Percentiles rank a stretch among this genome's conserved stretches.
Conservation (phyloP, 345 rosid species). For the Salix viminalis region DNA sequence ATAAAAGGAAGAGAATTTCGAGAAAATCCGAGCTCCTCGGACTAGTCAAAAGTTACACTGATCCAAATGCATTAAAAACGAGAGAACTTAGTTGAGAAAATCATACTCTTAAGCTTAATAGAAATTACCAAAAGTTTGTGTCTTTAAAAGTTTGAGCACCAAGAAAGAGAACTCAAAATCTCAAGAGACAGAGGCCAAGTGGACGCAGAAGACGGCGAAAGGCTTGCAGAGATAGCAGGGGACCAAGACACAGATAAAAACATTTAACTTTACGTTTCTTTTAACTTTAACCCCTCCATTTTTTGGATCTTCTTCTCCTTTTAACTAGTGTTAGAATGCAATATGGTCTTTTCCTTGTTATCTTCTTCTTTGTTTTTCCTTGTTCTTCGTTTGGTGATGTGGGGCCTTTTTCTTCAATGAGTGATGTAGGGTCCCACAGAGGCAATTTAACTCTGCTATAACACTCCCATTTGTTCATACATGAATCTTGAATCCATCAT, state of each 20-base stretch:
- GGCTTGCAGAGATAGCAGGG: slow-evolving; percentile 16
- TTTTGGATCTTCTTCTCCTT: not conserved
- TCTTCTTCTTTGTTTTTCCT: not conserved
- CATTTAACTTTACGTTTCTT: not conserved
- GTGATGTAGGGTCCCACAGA: not conserved
- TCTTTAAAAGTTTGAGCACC: slow-evolving; percentile 11
- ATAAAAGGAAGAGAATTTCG: slow-evolving; percentile 7
- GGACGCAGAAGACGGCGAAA: slow-evolving; percentile 27
- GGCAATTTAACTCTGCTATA: not conserved
- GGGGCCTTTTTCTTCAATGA: not conserved
- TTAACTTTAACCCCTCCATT: not conserved
- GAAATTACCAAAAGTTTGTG: slow-evolving; percentile 8
- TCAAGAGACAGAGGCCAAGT: slow-evolving; percentile 10
- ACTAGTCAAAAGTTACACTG: not conserved
- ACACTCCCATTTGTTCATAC: not conserved
- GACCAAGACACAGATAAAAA: not conserved
- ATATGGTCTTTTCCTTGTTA: not conserved
- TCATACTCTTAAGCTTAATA: not conserved
- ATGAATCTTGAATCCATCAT: too few species aligned
- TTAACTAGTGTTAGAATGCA: not conserved
- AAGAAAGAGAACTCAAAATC: slow-evolving; percentile 13
- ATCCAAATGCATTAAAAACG: slow-evolving; percentile 15
- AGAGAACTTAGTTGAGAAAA: slow-evolving; percentile 1
- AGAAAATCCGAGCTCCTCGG: slow-evolving; percentile 14
- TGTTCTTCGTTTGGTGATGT: not conserved